Evolutionary conservation across 1,284 basidiomycete genomes (phyloP).

Genomic region (Irpex sp.): DNA sequence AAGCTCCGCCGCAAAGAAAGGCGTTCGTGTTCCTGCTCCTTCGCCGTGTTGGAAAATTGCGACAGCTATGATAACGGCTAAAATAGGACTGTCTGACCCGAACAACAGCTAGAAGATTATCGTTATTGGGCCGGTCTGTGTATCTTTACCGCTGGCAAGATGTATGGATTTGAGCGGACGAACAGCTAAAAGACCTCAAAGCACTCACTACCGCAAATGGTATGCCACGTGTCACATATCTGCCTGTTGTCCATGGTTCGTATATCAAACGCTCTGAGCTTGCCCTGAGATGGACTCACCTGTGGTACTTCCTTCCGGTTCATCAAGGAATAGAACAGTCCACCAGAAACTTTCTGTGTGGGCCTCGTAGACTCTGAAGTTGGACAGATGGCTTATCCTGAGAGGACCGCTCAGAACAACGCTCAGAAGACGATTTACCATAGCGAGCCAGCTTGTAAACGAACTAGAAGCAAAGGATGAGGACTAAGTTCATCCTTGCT

Average conservation of each 20-base stretch:
- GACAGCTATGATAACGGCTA: background rate
- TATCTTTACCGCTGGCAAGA: slow-evolving; percentile 5
- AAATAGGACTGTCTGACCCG: slow-evolving; percentile 19
- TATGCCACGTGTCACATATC: slow-evolving; percentile 10
- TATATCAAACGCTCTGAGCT: background rate
- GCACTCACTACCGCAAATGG: slow-evolving; percentile 5
- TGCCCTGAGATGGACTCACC: background rate
- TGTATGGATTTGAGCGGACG: slow-evolving; percentile 17
- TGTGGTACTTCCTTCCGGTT: background rate
- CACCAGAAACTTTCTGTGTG: background rate
- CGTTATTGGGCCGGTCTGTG: too few relatives aligned
- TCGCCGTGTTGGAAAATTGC: slow-evolving; percentile 8
- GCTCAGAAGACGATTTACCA: too few relatives aligned
- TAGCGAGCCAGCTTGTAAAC: too few relatives aligned
- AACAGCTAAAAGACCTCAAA: slow-evolving; percentile 36
- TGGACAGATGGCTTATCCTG: too few relatives aligned
- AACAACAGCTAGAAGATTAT: slow-evolving; percentile 20
- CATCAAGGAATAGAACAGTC: background rate
- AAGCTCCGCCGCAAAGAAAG: background rate
- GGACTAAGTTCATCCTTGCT: too few relatives aligned
- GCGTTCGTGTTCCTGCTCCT: background rate
- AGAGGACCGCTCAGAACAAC: background rate
- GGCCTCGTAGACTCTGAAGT: too few relatives aligned
- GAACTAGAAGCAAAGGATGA: too few relatives aligned
- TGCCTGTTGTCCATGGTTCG: background rate